phyloP scores from a whole-genome alignment of 768 basidiomycete species.

The Brasilioporus rufonigricans region DNA sequence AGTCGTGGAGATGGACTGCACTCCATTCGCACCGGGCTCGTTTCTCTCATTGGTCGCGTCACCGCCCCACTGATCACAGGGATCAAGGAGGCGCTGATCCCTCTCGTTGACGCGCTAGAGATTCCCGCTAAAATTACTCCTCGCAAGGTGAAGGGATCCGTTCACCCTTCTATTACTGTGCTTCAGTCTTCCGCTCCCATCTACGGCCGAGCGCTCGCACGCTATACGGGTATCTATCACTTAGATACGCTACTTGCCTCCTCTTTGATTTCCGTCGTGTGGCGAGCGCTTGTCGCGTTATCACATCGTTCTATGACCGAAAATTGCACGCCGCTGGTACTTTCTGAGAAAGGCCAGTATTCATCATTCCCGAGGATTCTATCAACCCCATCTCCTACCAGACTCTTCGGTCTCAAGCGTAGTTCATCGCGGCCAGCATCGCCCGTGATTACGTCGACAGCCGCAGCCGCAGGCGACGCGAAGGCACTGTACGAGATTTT shows the following conservation, averaged over 20 bases:
- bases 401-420: slow-evolving; percentile 64
- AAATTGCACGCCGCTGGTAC: slow-evolving; percentile 34
- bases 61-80: slow-evolving; percentile 60
- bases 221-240: slow-evolving; percentile 51
- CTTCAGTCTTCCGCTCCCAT: slow-evolving; percentile 61
- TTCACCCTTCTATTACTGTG: slow-evolving; percentile 59
- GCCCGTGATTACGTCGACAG: slow-evolving; percentile 42
- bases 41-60: slow-evolving; percentile 65
- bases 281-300: slow-evolving; percentile 72
- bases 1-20: slow-evolving; percentile 66
- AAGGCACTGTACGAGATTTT: slow-evolving; percentile 63
- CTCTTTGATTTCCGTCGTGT: slow-evolving; percentile 69
- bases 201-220: slow-evolving; percentile 55
- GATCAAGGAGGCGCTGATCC: slow-evolving; percentile 59
- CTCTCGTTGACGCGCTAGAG: slow-evolving; percentile 65
- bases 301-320: slow-evolving; percentile 54
- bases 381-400: slow-evolving; percentile 53
- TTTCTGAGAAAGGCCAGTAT: slow-evolving; percentile 42
- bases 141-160: slow-evolving; percentile 13
- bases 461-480: slow-evolving; percentile 55
- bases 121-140: slow-evolving; percentile 32
- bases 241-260: slow-evolving; percentile 65
- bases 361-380: slow-evolving; percentile 42
- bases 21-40: slow-evolving; percentile 64
- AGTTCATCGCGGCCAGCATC: slow-evolving; percentile 67